Evolutionary conservation across 441 rosid genomes (phyloP).

Genomic region (Syzygium syzygioides): DNA sequence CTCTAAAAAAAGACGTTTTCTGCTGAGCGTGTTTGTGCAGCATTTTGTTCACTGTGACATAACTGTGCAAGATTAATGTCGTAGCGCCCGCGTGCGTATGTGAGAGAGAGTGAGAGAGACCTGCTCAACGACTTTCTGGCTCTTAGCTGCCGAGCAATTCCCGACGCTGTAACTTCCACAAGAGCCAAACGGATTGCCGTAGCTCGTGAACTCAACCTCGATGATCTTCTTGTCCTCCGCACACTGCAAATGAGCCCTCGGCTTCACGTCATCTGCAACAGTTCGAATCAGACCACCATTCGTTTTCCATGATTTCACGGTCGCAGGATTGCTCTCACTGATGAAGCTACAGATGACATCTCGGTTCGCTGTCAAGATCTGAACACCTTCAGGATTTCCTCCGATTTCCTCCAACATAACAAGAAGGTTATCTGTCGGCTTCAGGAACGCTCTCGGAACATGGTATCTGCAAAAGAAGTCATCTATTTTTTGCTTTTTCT

Average conservation of each 20-base stretch:
- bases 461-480: conserved; percentile 22
- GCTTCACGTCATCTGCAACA: conserved; percentile 11
- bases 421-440: conserved; percentile 32
- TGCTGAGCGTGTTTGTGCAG: not conserved
- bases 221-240: conserved; percentile 20
- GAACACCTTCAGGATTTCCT: conserved; percentile 28
- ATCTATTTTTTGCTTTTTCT: not conserved
- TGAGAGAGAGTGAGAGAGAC: not conserved
- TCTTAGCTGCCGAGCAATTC: conserved; percentile 26
- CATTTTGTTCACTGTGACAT: not conserved
- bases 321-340: conserved; percentile 21
- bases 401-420: conserved; percentile 37
- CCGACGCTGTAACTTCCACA: conserved; percentile 33
- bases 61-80: no score
- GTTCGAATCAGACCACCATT: conserved; percentile 11
- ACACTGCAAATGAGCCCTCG: conserved; percentile 28
- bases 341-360: conserved; percentile 34
- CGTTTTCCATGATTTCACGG: conserved; percentile 19
- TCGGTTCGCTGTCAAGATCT: conserved; percentile 26
- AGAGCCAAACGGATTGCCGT: conserved; percentile 31
- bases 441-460: conserved; percentile 40
- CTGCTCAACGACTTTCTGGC: conserved; percentile 36
- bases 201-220: conserved; percentile 37
- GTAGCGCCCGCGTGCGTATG: not conserved
- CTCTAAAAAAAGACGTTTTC: not conserved